Evolutionary conservation across 345 rosid genomes (phyloP), one percentile per base, ranked within the genome.

Genomic region (Camelina neglecta): DNA sequence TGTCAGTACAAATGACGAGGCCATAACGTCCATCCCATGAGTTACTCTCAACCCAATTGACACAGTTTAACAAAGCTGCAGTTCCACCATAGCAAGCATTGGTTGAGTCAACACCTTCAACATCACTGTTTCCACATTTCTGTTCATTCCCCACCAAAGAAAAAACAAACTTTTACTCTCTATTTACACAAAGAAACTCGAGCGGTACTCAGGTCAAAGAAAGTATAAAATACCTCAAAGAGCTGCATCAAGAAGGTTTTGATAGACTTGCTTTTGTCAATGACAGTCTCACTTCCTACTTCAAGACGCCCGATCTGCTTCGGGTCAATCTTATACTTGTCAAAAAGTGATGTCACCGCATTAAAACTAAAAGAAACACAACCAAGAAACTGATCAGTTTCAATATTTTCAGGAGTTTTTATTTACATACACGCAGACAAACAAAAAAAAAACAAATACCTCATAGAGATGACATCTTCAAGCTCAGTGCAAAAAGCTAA

Each of bases 11-110:
- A 57, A 96, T 92, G 73, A 89, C 97, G 55, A 96, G 90, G 49
- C 98, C 98, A 81, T 91, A 96, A 71, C 99, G 94, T 72, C 99
- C 97, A 67, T 96, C 99, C 99, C 99, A 96, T 10, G 99, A 96
- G 75, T 80, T 77, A 82, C 99, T 93, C 83, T 96, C 99, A 79
- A 93, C 97, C 99, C 99, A 96, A 68, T 96, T 96, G 75, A 96
- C 96, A 82, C 97, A 96, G 69, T 96, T 96, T 65, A 96, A 81
- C 74, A 96, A 84, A 73, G 99, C 99, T 1, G 99, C 99, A 50
- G 99, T 96, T 71, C 99, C 99, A 15, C 99, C 99, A 57, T 96
- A 96, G 81, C 99, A 96, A 74, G 99, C 99, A 83, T 96, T 96
- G 15, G 89, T 84, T 1, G 99, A 96, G 84, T 96, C 99, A 59